phyloP scores from a whole-genome alignment of 306 rosid species.

The Rubus parviflorus region DNA sequence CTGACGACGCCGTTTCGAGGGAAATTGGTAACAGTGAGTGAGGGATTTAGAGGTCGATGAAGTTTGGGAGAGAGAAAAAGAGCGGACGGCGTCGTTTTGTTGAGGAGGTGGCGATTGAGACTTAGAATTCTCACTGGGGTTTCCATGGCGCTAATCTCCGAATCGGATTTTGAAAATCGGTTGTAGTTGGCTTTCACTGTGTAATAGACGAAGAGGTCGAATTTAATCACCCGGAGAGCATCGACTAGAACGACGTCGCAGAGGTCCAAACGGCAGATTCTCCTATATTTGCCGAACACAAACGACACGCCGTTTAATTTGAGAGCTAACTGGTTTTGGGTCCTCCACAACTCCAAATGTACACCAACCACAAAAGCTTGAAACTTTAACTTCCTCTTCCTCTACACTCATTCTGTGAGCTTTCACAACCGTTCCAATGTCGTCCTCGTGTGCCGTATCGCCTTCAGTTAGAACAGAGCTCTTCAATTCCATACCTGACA shows the following conservation, averaged over 20 bases:
- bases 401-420: not conserved
- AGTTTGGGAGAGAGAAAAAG: not conserved
- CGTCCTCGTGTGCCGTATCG: constrained; percentile 43
- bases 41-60: constrained; percentile 9
- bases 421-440: constrained; percentile 30
- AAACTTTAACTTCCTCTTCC: not conserved
- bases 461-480: constrained; percentile 48
- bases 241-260: not conserved
- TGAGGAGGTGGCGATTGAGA: constrained; percentile 42
- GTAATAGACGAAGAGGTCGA: not conserved
- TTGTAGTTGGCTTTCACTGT: not conserved
- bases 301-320: not conserved
- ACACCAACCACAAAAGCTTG: constrained; percentile 5
- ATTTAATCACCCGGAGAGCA: not conserved
- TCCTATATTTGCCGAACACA: no score
- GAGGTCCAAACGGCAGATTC: not conserved
- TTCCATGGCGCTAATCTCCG: constrained; percentile 46
- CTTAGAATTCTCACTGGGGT: constrained; percentile 42
- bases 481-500: constrained; percentile 31
- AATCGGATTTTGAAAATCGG: not conserved
- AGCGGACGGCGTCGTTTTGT: constrained; percentile 30
- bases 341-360: constrained; percentile 8
- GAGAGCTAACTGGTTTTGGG: not conserved
- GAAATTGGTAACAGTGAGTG: constrained; percentile 9
- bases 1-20: constrained; percentile 10